These are phyloP conservation scores for Aspergillus niger DNA, from an alignment of 2,329 filamentous ascomycete genomes.

Conservation along the genomic window DNA sequence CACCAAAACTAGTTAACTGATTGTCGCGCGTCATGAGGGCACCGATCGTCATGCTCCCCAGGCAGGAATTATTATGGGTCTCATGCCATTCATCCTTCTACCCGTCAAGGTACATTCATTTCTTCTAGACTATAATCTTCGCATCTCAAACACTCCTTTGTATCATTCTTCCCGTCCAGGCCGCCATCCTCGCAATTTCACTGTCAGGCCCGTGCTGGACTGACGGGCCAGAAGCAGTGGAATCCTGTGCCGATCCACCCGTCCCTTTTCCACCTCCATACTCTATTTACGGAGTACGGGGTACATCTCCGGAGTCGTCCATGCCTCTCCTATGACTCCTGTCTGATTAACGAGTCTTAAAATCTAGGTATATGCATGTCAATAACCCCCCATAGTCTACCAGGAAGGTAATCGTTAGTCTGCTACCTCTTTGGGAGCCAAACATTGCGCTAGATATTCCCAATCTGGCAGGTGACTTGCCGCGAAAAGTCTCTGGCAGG, in stretches of 20 bases:
- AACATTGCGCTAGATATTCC: not conserved
- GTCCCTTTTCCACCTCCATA: not conserved
- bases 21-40: not conserved
- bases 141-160: not conserved
- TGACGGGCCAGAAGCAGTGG: constrained; percentile 9
- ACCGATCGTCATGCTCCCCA: not conserved
- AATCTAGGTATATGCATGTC: not conserved
- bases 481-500: not conserved
- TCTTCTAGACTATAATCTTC: not conserved
- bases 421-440: not conserved
- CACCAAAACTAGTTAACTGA: constrained; percentile 25
- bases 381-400: not conserved
- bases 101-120: not conserved
- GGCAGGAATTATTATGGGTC: not conserved
- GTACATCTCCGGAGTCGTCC: not conserved
- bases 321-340: not conserved
- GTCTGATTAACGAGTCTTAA: not conserved
- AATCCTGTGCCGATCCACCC: constrained; percentile 7
- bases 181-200: constrained; percentile 1
- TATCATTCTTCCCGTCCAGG: constrained; percentile 2
- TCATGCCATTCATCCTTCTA: not conserved
- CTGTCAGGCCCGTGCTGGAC: constrained; percentile 7
- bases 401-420: not conserved
- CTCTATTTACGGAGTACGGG: constrained; percentile 10
- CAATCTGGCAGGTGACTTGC: not conserved